Base-by-base conservation (phyloP, 768 basidiomycete species). In the Tephrocybe rancida region DNA sequence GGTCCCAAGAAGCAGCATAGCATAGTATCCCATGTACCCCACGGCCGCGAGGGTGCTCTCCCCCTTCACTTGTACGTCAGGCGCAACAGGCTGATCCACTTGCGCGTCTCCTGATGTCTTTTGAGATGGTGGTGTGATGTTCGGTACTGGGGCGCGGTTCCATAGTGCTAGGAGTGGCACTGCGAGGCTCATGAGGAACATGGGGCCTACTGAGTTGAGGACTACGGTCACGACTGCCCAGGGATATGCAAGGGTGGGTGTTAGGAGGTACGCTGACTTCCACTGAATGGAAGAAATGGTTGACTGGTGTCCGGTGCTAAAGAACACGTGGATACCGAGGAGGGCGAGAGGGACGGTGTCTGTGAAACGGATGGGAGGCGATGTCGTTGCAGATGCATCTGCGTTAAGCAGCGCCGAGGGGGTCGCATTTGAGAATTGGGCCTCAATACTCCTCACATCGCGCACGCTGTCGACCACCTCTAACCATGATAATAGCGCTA, bases 261-360 rank as follows among this genome's bases (percentile, higher is more conserved):
- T 82, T 50, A 99, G 78, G 25, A 98, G 67, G 70, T 98, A 99
- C 6, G 90, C 95, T 1, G 88, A 73, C 68, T 97, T 97, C 97
- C 96, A 99, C 61, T 98, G 96, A 38, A 99, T 82, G 2, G 92
- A 89, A 1, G 92, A 81, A 34, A 98, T 77, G 3, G 87, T 87
- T 1, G 94, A 81, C 70, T 98, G 95, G 63, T 99, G 97, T 2
- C 97, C 96, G 0, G 95, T 98, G 0, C 83, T 76, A 66, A 90
- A 91, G 78, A 95, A 98, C 7, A 81, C 69, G 44, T 92, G 81
- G 34, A 90, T 70, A 0, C 86, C 88, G 10, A 97, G 75, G 7
- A 98, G 78, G 0, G 88, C 87, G 13, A 98, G 67, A 0, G 88
- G 87, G 0, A 83, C 77, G 21, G 90, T 70, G 54, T 95, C 91